These are phyloP conservation scores for Arxiozyma bovina DNA, from an alignment of 1,139 yeast species.

Conservation along the genomic window DNA sequence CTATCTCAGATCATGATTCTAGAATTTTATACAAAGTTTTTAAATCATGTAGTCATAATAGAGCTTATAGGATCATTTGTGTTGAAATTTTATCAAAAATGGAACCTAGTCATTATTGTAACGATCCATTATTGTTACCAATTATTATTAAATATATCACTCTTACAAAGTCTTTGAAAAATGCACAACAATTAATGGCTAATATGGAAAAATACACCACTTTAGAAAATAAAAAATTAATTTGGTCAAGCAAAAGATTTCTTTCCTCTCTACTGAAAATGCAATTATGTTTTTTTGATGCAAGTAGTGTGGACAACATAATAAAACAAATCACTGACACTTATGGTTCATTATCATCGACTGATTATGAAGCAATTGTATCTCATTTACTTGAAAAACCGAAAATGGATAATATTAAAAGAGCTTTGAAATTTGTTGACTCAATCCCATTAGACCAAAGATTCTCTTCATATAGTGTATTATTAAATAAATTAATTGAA, in stretches of 20 bases:
- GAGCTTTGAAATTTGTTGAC: slow-evolving; percentile 18
- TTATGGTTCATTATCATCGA: slow-evolving; percentile 15
- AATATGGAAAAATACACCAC: slow-evolving; percentile 18
- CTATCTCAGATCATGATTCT: slow-evolving; percentile 21
- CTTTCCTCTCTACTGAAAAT: slow-evolving; percentile 35
- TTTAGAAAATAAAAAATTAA: slow-evolving; percentile 22
- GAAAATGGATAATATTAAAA: slow-evolving; percentile 11
- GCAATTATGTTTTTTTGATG: slow-evolving; percentile 35
- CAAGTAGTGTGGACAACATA: slow-evolving; percentile 36
- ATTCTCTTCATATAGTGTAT: slow-evolving; percentile 14
- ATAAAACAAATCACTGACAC: slow-evolving; percentile 27
- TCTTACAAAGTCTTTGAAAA: slow-evolving; percentile 22
- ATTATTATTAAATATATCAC: slow-evolving; percentile 32
- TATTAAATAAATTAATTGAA: slow-evolving; percentile 16
- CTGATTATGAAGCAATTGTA: slow-evolving; percentile 18
- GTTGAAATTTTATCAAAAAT: slow-evolving; percentile 28
- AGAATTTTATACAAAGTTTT: slow-evolving; percentile 30
- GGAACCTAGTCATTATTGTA: slow-evolving; percentile 32
- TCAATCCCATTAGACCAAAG: slow-evolving; percentile 13
- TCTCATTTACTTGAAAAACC: slow-evolving; percentile 13
- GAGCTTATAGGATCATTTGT: slow-evolving; percentile 28
- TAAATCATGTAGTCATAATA: slow-evolving; percentile 29
- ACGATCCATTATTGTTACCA: slow-evolving; percentile 33
- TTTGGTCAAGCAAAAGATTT: slow-evolving; percentile 17
- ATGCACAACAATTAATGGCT: slow-evolving; percentile 29